Evolutionary conservation across 768 basidiomycete genomes (phyloP).

Genomic region (Grammothele lineata): DNA sequence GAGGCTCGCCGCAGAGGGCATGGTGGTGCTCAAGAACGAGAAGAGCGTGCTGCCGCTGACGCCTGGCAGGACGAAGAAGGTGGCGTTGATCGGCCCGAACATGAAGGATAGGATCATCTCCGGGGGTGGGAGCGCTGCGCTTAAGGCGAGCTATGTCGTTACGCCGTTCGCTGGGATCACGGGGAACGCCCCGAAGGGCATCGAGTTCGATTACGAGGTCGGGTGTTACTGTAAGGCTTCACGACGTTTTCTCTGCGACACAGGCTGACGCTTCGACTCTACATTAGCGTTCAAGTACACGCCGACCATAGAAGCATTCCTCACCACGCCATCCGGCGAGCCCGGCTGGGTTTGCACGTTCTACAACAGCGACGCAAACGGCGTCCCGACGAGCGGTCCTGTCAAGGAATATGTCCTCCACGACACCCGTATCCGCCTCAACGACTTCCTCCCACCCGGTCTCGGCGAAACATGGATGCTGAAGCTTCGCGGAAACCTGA

Average conservation of each 20-base stretch:
- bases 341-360: slow-evolving; percentile 63
- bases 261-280: not conserved
- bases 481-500: slow-evolving; percentile 50
- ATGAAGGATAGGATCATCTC: slow-evolving; percentile 62
- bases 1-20: slow-evolving; percentile 53
- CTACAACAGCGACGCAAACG: slow-evolving; percentile 50
- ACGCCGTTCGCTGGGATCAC: slow-evolving; percentile 60
- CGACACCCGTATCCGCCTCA: slow-evolving; percentile 62
- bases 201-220: slow-evolving; percentile 51
- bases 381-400: slow-evolving; percentile 38
- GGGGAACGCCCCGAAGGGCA: slow-evolving; percentile 42
- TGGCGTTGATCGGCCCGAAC: slow-evolving; percentile 70
- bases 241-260: not conserved
- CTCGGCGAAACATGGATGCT: slow-evolving; percentile 53
- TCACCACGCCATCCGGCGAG: slow-evolving; percentile 48
- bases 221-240: slow-evolving; percentile 56
- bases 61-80: slow-evolving; percentile 34
- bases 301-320: slow-evolving; percentile 59
- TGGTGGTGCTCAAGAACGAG: slow-evolving; percentile 67
- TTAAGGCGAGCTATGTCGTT: slow-evolving; percentile 62
- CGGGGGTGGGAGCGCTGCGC: slow-evolving; percentile 69
- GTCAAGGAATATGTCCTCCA: slow-evolving; percentile 45
- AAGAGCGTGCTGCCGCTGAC: slow-evolving; percentile 49
- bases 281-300: slow-evolving; percentile 59
- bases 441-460: slow-evolving; percentile 59